Evolutionary conservation across 202 grass and related monocot species (phyloP).

Genomic region (Bolboschoenoplectus hybrid): DNA sequence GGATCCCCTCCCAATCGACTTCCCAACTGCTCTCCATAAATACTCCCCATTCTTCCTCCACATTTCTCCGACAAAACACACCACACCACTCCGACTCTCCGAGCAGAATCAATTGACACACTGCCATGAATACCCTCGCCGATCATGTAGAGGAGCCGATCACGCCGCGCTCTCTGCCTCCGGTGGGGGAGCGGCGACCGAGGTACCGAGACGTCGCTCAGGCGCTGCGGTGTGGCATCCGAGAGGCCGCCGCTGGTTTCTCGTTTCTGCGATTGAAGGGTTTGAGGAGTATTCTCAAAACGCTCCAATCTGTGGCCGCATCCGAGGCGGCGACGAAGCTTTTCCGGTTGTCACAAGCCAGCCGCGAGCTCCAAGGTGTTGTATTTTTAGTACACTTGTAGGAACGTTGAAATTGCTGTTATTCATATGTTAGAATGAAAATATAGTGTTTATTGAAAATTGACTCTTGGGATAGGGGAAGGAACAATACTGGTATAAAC

Average conservation of each 20-base stretch:
- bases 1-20: constrained; percentile 11
- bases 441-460: not conserved
- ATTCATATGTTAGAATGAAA: not conserved
- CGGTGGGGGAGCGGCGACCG: constrained; percentile 44
- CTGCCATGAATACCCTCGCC: constrained; percentile 13
- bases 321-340: constrained; percentile 24
- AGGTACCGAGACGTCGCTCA: constrained; percentile 52
- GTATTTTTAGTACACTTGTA: not conserved
- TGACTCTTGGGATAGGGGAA: not conserved
- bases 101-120: not conserved
- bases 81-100: not conserved
- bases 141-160: constrained; percentile 23
- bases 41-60: constrained; percentile 9
- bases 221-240: constrained; percentile 55
- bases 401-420: not conserved
- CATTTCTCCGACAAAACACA: constrained; percentile 1
- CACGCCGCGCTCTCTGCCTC: constrained; percentile 23
- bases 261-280: constrained; percentile 59
- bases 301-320: constrained; percentile 41
- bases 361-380: constrained; percentile 64
- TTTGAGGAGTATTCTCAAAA: constrained; percentile 55
- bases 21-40: constrained; percentile 40
- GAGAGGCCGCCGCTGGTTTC: constrained; percentile 56
- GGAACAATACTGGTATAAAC: not conserved
- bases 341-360: constrained; percentile 53